Conservation (phyloP, 2,329 filamentous ascomycete species). For the Aspergillus luchuensis region DNA sequence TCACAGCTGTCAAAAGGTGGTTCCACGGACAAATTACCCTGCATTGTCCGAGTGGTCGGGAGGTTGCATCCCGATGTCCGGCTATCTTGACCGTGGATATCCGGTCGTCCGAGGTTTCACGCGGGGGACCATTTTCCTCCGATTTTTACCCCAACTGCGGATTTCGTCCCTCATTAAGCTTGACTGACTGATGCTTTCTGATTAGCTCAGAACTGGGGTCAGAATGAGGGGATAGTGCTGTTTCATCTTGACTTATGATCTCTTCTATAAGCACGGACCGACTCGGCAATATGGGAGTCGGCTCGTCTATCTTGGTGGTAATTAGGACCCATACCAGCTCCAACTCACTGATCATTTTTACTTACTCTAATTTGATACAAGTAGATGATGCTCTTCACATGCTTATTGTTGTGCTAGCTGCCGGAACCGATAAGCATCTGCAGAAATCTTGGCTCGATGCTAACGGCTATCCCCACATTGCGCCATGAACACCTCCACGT, state of each 20-base stretch:
- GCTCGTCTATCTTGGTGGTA: too few species aligned
- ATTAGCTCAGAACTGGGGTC: too few species aligned
- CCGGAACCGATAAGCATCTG: neutral
- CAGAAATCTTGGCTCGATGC: neutral
- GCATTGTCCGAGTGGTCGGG: neutral
- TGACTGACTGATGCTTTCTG: neutral
- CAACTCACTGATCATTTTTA: too few species aligned
- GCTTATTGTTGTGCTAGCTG: neutral
- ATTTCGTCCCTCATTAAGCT: neutral
- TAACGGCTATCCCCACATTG: neutral
- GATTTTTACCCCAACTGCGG: neutral
- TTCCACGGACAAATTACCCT: neutral
- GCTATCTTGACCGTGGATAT: neutral
- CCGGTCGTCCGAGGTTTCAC: neutral
- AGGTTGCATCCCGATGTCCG: conserved; percentile 3
- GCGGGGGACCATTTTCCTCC: neutral
- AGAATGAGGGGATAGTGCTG: too few species aligned
- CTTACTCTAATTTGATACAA: too few species aligned
- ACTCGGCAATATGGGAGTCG: too few species aligned
- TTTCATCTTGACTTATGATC: too few species aligned
- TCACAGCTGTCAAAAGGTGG: neutral
- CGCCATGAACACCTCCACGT: neutral
- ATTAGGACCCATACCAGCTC: too few species aligned
- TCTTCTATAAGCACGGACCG: too few species aligned
- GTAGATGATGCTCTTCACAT: neutral